phyloP scores from a whole-genome alignment of 2,329 filamentous ascomycete species.

The Pseudocercospora musae region DNA sequence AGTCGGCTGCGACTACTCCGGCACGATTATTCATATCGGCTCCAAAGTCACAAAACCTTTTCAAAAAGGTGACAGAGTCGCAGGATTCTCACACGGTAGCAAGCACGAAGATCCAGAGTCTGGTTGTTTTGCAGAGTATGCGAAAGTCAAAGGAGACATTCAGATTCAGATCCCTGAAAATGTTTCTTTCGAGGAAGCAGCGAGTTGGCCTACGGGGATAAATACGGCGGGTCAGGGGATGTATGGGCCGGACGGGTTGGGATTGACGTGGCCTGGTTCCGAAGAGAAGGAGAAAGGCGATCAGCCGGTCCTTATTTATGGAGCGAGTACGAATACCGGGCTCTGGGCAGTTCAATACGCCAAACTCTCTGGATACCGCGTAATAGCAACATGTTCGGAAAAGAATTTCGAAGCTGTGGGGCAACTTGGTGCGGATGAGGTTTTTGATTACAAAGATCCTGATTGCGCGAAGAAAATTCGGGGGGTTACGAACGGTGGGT shows the following conservation, averaged over 20 bases:
- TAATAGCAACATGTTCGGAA: slow-evolving; percentile 46
- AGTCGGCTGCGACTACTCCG: slow-evolving; percentile 54
- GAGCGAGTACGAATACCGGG: slow-evolving; percentile 49
- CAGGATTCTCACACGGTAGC: slow-evolving; percentile 48
- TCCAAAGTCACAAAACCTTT: slow-evolving; percentile 44
- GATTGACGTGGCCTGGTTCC: slow-evolving; percentile 7
- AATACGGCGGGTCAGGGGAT: slow-evolving; percentile 50
- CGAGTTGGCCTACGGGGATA: slow-evolving; percentile 52
- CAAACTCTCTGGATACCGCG: slow-evolving; percentile 37
- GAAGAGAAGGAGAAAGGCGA: too few species aligned
- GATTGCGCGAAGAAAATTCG: slow-evolving; percentile 43
- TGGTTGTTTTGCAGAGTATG: slow-evolving; percentile 54
- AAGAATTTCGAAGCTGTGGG: slow-evolving; percentile 47
- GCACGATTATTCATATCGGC: slow-evolving; percentile 51
- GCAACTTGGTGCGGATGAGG: slow-evolving; percentile 44
- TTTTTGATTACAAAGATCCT: slow-evolving; percentile 48
- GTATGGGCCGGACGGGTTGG: slow-evolving; percentile 32
- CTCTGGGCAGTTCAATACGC: slow-evolving; percentile 49
- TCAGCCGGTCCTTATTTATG: slow-evolving; percentile 12
- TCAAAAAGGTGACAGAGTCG: slow-evolving; percentile 50
- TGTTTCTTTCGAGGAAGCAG: slow-evolving; percentile 51
- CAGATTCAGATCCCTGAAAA: slow-evolving; percentile 46
- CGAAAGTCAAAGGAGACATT: slow-evolving; percentile 50
- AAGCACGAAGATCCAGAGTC: slow-evolving; percentile 27
- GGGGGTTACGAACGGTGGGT: slow-evolving; percentile 11